phyloP scores from a whole-genome alignment of 805 yeast species.

The Wickerhamiella qilinensis region DNA sequence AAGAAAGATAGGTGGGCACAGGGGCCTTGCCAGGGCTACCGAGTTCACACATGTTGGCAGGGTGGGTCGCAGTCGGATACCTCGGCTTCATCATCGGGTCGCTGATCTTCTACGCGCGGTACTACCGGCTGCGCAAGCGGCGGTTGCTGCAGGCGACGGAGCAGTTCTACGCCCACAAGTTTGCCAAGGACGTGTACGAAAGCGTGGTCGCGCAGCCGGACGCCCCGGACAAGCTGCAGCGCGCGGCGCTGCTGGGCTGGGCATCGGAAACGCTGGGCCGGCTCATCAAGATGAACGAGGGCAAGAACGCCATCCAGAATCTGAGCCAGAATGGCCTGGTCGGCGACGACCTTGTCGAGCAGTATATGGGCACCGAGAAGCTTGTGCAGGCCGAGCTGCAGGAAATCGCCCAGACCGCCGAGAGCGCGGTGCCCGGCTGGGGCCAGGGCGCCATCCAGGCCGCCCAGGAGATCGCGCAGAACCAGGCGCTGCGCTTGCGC shows the following conservation, averaged over 20 bases:
- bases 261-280: slow-evolving; percentile 84
- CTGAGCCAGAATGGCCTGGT: slow-evolving; percentile 78
- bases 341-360: slow-evolving; percentile 77
- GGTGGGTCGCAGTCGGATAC: background rate
- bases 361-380: slow-evolving; percentile 62
- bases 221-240: slow-evolving; percentile 64
- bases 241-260: slow-evolving; percentile 49
- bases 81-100: background rate
- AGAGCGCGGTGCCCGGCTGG: slow-evolving; percentile 63
- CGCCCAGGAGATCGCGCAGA: slow-evolving; percentile 80
- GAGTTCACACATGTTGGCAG: background rate
- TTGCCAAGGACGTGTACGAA: slow-evolving; percentile 45
- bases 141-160: slow-evolving; percentile 39
- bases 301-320: slow-evolving; percentile 47
- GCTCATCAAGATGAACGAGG: slow-evolving; percentile 65
- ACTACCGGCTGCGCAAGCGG: slow-evolving; percentile 44
- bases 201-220: slow-evolving; percentile 38
- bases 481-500: slow-evolving; percentile 79
- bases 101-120: slow-evolving; percentile 6
- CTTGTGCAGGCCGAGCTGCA: slow-evolving; percentile 67
- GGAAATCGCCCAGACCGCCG: slow-evolving; percentile 63
- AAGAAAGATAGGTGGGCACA: too few relatives aligned
- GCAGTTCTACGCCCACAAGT: slow-evolving; percentile 57
- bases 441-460: slow-evolving; percentile 55
- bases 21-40: too few relatives aligned